A percentile compares a stretch with the other conserved stretches of the same genome.
phyloP scores from a whole-genome alignment of 139 green algal genomes.

The Zygnema cylindricum region DNA sequence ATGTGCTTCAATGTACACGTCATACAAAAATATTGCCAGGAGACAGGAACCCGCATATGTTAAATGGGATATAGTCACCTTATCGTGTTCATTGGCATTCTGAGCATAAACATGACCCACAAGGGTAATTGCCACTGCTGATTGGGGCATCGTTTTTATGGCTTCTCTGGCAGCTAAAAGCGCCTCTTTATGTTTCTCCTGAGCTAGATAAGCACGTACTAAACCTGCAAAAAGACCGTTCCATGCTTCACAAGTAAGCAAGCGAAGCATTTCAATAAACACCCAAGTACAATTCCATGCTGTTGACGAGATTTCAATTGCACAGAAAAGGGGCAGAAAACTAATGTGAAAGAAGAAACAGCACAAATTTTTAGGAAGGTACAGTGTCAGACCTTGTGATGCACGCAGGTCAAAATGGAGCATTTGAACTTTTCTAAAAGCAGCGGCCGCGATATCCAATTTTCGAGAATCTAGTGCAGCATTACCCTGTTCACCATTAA shows the following conservation, averaged over 20 bases:
- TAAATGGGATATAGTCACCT: background rate
- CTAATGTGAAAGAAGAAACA: no score
- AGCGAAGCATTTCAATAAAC: no score
- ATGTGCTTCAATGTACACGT: no score
- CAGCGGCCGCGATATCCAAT: background rate
- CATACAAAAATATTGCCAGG: no score
- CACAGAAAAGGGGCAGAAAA: no score
- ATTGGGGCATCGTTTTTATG: background rate
- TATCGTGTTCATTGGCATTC: background rate
- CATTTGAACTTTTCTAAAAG: background rate
- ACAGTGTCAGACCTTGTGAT: background rate
- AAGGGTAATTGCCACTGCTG: background rate
- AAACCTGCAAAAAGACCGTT: background rate
- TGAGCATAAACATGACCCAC: background rate
- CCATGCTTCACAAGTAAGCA: background rate
- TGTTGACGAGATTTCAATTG: no score
- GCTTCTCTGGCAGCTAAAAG: background rate
- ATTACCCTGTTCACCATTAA: background rate
- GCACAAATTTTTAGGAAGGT: no score
- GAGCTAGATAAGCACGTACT: background rate
- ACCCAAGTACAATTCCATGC: no score
- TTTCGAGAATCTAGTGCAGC: background rate
- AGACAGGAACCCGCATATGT: no score
- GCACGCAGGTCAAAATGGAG: background rate
- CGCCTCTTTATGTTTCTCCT: slow-evolving; percentile 7